Evolutionary conservation across 768 basidiomycete genomes (phyloP).

Genomic region (Lactarius vividus): DNA sequence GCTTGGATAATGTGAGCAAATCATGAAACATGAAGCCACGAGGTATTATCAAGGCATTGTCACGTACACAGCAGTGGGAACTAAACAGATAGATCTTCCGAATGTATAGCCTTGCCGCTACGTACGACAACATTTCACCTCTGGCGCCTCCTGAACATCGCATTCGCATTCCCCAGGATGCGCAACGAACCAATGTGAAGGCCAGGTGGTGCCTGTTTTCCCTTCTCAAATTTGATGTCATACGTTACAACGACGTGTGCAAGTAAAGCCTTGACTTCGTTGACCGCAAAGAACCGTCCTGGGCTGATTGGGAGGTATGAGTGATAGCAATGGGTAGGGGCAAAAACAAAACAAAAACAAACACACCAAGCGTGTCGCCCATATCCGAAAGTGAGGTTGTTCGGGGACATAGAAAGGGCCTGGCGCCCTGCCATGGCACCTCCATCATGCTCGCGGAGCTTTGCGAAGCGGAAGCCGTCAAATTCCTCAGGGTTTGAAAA

Average conservation of each 20-base stretch:
- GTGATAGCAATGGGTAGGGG: too few species aligned
- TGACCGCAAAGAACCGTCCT: constrained; percentile 32
- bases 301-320: constrained; percentile 24
- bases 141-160: constrained; percentile 30
- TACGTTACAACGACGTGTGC: constrained; percentile 30
- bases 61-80: background rate
- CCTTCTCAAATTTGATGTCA: constrained; percentile 30
- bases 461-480: constrained; percentile 42
- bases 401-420: constrained; percentile 30
- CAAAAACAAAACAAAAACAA: too few species aligned
- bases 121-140: background rate
- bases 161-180: constrained; percentile 20
- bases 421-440: constrained; percentile 27
- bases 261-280: constrained; percentile 30
- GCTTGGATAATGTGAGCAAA: background rate
- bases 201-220: constrained; percentile 12
- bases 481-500: constrained; percentile 45
- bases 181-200: background rate
- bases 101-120: background rate
- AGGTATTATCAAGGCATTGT: background rate
- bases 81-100: background rate
- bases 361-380: constrained; percentile 35
- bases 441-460: constrained; percentile 31
- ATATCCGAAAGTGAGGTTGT: constrained; percentile 36
- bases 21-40: background rate